Evolutionary conservation across 2,329 filamentous ascomycete species (phyloP).

Genomic region (Pezicula radicicola): DNA sequence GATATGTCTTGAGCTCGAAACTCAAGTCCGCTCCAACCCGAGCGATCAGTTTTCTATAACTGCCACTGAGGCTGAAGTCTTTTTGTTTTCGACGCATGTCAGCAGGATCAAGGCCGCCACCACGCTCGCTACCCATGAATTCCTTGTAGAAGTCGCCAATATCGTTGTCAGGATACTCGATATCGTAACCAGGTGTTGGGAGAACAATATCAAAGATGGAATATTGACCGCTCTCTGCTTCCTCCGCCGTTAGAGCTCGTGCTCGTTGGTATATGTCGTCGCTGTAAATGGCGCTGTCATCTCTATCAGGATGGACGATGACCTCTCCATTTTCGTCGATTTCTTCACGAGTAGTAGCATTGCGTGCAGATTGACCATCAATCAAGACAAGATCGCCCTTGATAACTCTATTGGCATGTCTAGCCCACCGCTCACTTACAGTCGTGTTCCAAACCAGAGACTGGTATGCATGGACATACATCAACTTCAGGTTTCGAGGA

Average conservation of each 20-base stretch:
- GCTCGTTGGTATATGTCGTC: constrained; percentile 65
- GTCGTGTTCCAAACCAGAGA: constrained; percentile 91
- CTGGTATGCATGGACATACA: constrained; percentile 98
- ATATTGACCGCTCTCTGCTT: constrained; percentile 73
- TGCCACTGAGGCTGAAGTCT: constrained; percentile 84
- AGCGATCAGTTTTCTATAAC: constrained; percentile 80
- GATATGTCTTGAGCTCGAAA: constrained; percentile 69
- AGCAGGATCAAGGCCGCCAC: constrained; percentile 76
- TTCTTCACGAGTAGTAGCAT: constrained; percentile 17
- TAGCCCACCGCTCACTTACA: constrained; percentile 75
- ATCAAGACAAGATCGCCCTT: constrained; percentile 68
- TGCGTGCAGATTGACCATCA: constrained; percentile 14
- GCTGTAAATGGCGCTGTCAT: constrained; percentile 49
- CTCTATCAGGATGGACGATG: constrained; percentile 50
- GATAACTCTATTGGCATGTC: constrained; percentile 70
- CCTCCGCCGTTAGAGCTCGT: constrained; percentile 70
- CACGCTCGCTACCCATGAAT: constrained; percentile 79
- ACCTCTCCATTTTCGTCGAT: constrained; percentile 36
- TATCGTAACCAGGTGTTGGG: constrained; percentile 87
- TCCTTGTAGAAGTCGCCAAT: constrained; percentile 79
- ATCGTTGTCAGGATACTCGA: constrained; percentile 80
- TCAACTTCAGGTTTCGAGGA: constrained; percentile 76
- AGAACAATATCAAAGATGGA: constrained; percentile 86
- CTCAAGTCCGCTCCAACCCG: constrained; percentile 61
- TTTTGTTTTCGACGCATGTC: constrained; percentile 84